Conservation (phyloP, 2,329 filamentous ascomycete species). For the Fusarium siculi region DNA sequence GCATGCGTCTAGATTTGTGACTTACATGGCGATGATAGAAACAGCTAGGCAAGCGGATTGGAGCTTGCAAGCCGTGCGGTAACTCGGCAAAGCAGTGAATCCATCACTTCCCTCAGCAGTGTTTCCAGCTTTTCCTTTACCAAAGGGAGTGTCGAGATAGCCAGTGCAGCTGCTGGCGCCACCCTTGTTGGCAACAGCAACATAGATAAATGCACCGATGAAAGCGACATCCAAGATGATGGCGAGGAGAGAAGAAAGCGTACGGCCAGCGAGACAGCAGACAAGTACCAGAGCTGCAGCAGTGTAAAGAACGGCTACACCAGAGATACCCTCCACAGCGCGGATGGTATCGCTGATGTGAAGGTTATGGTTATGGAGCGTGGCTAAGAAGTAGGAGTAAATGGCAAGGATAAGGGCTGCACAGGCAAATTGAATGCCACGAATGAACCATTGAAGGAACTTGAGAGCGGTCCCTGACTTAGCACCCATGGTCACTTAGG, state of each 20-base stretch:
- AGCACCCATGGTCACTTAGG: conserved; percentile 45
- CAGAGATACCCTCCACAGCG: conserved; percentile 82
- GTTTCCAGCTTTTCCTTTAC: conserved; percentile 66
- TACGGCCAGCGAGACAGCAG: conserved; percentile 80
- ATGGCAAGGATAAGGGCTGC: conserved; percentile 79
- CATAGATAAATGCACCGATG: conserved; percentile 80
- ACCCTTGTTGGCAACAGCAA: conserved; percentile 78
- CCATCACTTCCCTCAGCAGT: conserved; percentile 59
- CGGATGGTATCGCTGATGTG: conserved; percentile 72
- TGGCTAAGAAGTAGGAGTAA: conserved; percentile 86
- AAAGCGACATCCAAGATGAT: conserved; percentile 83
- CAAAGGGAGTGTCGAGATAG: conserved; percentile 74
- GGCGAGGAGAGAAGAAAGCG: conserved; percentile 76
- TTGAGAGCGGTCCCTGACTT: conserved; percentile 68
- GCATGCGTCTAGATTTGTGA: background rate
- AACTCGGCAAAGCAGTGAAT: conserved; percentile 61
- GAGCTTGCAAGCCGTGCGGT: conserved; percentile 72
- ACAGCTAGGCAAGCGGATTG: conserved; percentile 83
- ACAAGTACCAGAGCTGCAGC: conserved; percentile 78
- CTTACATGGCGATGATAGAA: conserved; percentile 79
- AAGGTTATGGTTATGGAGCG: conserved; percentile 72
- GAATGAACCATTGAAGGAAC: conserved; percentile 74
- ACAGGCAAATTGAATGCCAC: conserved; percentile 78
- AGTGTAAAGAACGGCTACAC: conserved; percentile 79
- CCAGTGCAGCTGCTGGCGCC: conserved; percentile 73